Evolutionary conservation across 1,284 basidiomycete genomes (phyloP).

Genomic region (Microbotryomycetes sp.): DNA sequence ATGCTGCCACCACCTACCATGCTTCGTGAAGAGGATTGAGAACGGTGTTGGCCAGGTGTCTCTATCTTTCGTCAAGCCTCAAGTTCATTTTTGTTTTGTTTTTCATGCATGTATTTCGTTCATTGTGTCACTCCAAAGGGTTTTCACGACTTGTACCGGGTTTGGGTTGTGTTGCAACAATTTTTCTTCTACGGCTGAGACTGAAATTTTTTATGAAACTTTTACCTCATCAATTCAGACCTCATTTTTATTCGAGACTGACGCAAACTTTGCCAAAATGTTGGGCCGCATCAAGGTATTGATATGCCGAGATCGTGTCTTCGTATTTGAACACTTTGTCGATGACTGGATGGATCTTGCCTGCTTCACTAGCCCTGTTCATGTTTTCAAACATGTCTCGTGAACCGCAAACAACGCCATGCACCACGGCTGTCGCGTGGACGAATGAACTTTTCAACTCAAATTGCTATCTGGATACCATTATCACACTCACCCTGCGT

Average conservation of each 20-base stretch:
- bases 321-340: conserved; percentile 46
- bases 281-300: conserved; percentile 40
- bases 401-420: conserved; percentile 46
- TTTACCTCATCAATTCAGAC: no score
- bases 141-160: no score
- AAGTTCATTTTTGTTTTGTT: no score
- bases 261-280: conserved; percentile 43
- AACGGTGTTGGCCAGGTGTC: no score
- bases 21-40: neutral
- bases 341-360: conserved; percentile 44
- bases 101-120: no score
- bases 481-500: conserved; percentile 4
- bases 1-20: neutral
- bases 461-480: no score
- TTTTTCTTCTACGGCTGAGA: no score
- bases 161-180: no score
- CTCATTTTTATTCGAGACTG: conserved; percentile 26
- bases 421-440: conserved; percentile 39
- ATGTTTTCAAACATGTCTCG: conserved; percentile 44
- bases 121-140: no score
- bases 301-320: conserved; percentile 43
- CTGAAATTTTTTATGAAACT: no score
- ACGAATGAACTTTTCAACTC: no score
- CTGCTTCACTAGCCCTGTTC: conserved; percentile 41
- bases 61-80: no score